These are phyloP conservation scores for Triticum turgidum DNA, from an alignment of 176 grass and related monocot species.

Conservation along the genomic window DNA sequence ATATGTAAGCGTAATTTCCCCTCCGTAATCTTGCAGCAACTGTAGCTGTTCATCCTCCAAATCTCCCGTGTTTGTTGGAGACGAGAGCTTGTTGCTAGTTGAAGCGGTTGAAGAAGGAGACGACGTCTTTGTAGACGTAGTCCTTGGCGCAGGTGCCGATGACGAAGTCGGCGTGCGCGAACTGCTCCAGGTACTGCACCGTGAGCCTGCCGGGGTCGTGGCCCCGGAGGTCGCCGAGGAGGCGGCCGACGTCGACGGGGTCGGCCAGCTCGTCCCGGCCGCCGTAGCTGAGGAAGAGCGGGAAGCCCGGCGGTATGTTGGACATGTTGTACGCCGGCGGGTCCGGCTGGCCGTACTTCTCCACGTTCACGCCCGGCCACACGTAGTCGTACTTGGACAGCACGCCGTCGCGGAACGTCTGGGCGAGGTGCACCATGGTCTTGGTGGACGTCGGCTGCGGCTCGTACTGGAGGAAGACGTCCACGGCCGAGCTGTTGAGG, in stretches of 20 bases:
- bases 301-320: slow-evolving; percentile 50
- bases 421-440: slow-evolving; percentile 85
- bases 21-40: background rate
- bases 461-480: slow-evolving; percentile 78
- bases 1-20: background rate
- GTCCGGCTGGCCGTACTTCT: slow-evolving; percentile 45
- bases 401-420: slow-evolving; percentile 67
- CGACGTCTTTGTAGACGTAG: slow-evolving; percentile 54
- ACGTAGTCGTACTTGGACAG: slow-evolving; percentile 71
- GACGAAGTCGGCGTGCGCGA: slow-evolving; percentile 75
- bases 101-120: slow-evolving; percentile 55
- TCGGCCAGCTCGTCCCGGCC: slow-evolving; percentile 66
- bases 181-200: slow-evolving; percentile 63
- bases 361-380: slow-evolving; percentile 47
- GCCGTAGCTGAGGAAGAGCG: slow-evolving; percentile 84
- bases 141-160: slow-evolving; percentile 72
- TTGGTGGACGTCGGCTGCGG: slow-evolving; percentile 82
- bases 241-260: slow-evolving; percentile 43
- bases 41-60: background rate
- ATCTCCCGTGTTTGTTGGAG: background rate
- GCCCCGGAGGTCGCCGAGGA: slow-evolving; percentile 53
- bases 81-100: slow-evolving; percentile 27
- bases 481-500: slow-evolving; percentile 67
- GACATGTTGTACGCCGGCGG: slow-evolving; percentile 64
- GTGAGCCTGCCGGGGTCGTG: slow-evolving; percentile 49